Evolutionary conservation across 2,329 filamentous ascomycete genomes (phyloP), one percentile per base, ranked within the genome.

Genomic region (Alternaria atra): DNA sequence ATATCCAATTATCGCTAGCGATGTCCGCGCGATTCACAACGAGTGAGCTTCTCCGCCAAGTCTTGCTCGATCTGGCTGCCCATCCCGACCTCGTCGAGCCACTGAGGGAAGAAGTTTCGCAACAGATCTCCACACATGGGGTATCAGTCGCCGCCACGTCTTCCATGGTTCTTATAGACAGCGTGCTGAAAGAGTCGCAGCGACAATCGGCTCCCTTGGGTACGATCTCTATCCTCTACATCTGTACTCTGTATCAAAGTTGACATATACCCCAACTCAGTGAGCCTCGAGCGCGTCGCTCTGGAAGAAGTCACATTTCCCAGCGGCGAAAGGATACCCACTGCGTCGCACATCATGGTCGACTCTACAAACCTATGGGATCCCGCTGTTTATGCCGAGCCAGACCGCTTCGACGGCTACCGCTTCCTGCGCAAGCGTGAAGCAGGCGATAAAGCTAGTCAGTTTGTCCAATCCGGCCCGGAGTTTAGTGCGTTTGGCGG

Each of bases 161-260:
- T 32, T n/a, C 20, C 20, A 56, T 56, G 54, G 44, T 42, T 13
- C n/a, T 56, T 20, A 17, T 51, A 17, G 54, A 51, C 4, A 56
- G 54, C 27, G 35, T 51, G 2, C 7, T 56, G 43, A 56, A 56
- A 20, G 54, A 56, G 20, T 51, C 44, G 1, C 44, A 56, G 15
- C 39, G 44, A 17, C 15, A 20, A 2, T 32, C 34, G 4, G 35
- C 54, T 13, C n/a, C 44, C n/a, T 20, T 32, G 1, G 44, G 29
- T 34, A 34, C 20, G 29, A 25, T 23, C n/a, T 12, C 6, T 0
- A 3, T 5, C 23, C 27, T 17, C 23, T 51, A 6, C 35, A 27
- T 51, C 17, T 6, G 1, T 15, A 15, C 1, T 6, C 23, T 6
- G 15, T 32, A 10, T 32, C 30, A 32, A 32, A 10, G 8, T 10